Percentiles rank a stretch among this genome's conserved stretches.
These are phyloP conservation scores for Aspergillus tamarii DNA, from an alignment of 2,329 filamentous ascomycete genomes.

Conservation along the genomic window DNA sequence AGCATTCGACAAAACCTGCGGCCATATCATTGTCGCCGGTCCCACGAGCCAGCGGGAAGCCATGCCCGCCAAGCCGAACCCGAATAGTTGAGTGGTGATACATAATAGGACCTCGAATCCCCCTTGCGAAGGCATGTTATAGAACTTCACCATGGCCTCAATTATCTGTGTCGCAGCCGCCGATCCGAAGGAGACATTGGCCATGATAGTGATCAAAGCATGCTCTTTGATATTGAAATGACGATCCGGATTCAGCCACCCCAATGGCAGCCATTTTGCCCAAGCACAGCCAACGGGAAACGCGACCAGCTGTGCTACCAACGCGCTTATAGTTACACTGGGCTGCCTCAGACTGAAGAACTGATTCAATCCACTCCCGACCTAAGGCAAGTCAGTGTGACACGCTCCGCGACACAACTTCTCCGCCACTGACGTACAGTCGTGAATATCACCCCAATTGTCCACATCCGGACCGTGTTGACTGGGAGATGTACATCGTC, in stretches of 20 bases:
- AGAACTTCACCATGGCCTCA: constrained; percentile 51
- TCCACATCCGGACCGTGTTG: constrained; percentile 43
- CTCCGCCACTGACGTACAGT: constrained; percentile 31
- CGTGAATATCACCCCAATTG: constrained; percentile 42
- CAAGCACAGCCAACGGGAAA: constrained; percentile 49
- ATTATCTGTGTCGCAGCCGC: constrained; percentile 43
- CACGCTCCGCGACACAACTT: background rate
- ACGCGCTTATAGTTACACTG: constrained; percentile 42
- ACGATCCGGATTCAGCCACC: constrained; percentile 47
- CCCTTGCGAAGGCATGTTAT: constrained; percentile 61
- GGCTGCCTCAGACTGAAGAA: constrained; percentile 44
- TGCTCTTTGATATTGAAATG: constrained; percentile 47
- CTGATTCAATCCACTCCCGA: constrained; percentile 43
- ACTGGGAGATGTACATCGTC: constrained; percentile 37
- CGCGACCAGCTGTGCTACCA: constrained; percentile 48
- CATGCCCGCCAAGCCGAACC: constrained; percentile 66
- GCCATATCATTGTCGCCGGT: constrained; percentile 69
- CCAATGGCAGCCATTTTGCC: constrained; percentile 44
- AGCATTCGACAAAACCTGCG: constrained; percentile 56
- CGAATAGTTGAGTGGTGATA: constrained; percentile 65
- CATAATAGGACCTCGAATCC: constrained; percentile 63
- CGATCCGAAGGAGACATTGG: constrained; percentile 53
- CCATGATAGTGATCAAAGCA: constrained; percentile 50
- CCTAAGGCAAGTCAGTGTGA: constrained; percentile 23
- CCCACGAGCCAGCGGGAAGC: constrained; percentile 60